Evolutionary conservation across 176 grass and related monocot genomes (phyloP), one percentile per base, ranked within the genome.

Genomic region (Ensete ventricosum): DNA sequence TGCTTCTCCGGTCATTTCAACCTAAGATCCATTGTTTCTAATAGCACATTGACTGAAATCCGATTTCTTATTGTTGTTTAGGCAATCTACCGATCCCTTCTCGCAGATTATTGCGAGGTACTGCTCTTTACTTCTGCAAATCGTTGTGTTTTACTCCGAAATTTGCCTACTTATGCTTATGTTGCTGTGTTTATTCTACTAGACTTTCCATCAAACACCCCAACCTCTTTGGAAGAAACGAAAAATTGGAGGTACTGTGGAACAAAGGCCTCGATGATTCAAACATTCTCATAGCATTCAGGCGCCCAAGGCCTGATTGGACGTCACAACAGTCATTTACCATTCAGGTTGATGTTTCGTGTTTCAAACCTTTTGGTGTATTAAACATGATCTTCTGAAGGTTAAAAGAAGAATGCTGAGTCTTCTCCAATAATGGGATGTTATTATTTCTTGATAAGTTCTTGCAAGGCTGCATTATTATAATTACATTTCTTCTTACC

Each of bases 221-320:
- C 21, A 99, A 64, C 67, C 78, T 91, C 2, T 91, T 99, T 54
- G 95, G 95, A 74, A 85, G 84, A 48, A 91, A 72, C 8, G 95
- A 99, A 73, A 99, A 99, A 57, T 86, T 99, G 78, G 95, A 99
- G 64, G 73, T 94, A 25, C 82, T 88, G 78, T 82, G 89, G 80
- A 88, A 99, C 80, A 94, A 99, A 83, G 90, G 95, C 17, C 75
- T 99, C 50, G 87, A 91, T 25, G 95, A 99, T 70, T 94, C 95
- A n/a, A 88, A 91, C 58, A 65, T 89, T n/a, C 74, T 83, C 34
- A 57, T 91, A 34, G 90, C 95, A 55, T 80, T 94, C 62, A 99
- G 90, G 70, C 86, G 86, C 14, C 95, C 88, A 12, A 88, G 75
- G 48, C 82, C 86, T 17, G 88, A 90, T 68, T 89, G 84, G 84